Evolutionary conservation across 305 asterid species (phyloP).

Genomic region (Fraxinus floribunda): DNA sequence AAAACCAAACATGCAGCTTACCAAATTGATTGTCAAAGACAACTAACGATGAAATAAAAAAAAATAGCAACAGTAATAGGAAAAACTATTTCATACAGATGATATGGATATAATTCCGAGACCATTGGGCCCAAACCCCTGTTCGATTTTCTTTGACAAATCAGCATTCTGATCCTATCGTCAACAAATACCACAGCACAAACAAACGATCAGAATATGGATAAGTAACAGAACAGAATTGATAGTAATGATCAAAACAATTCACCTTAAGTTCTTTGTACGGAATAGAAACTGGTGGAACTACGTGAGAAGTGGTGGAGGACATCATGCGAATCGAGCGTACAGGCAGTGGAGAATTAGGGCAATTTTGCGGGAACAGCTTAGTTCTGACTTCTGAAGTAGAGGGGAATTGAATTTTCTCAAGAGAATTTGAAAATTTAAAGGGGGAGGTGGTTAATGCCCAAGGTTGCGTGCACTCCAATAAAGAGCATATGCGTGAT

Average conservation of each 20-base stretch:
- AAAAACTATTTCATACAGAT: conserved; percentile 48
- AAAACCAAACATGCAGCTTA: too few species aligned
- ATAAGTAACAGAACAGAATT: conserved; percentile 2
- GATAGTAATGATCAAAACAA: neutral
- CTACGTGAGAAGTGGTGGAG: conserved; percentile 34
- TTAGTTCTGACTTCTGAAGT: neutral
- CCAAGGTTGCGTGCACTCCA: neutral
- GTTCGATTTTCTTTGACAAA: conserved; percentile 64
- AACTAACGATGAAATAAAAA: neutral
- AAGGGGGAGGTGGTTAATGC: neutral
- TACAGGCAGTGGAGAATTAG: neutral
- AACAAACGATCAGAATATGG: conserved; percentile 22
- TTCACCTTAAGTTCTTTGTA: conserved; percentile 50
- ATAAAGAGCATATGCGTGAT: neutral
- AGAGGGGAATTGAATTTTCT: neutral
- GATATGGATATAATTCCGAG: conserved; percentile 77
- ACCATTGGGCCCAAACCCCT: conserved; percentile 84
- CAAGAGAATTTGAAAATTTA: neutral
- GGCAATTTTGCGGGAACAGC: neutral
- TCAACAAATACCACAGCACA: conserved; percentile 24
- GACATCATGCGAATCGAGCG: neutral
- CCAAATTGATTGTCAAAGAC: neutral
- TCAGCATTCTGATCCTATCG: conserved; percentile 59
- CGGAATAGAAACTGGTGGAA: conserved; percentile 60
- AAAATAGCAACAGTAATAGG: neutral